These are phyloP conservation scores for Capsicum baccatum DNA, from an alignment of 257 asterid species.

Conservation along the genomic window DNA sequence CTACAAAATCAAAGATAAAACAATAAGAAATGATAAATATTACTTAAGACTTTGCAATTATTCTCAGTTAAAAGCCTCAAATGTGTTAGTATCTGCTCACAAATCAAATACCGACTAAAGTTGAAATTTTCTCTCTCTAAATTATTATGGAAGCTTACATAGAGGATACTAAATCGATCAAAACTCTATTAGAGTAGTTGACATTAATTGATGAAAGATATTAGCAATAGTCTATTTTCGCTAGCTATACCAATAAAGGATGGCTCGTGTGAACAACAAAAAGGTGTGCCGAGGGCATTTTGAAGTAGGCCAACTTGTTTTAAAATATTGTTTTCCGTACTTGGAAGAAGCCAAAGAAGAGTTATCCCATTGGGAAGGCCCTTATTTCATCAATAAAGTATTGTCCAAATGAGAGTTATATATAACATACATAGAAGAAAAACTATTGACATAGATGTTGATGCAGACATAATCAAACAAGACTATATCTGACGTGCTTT, in stretches of 20 bases:
- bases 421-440: not conserved
- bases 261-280: not conserved
- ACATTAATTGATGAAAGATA: not conserved
- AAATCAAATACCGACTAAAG: not conserved
- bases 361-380: not conserved
- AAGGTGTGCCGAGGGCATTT: not conserved
- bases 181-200: not conserved
- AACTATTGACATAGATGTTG: not conserved
- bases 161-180: not conserved
- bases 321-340: not conserved
- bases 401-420: not conserved
- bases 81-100: no score
- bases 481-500: not conserved
- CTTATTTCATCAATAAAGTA: not conserved
- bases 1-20: no score
- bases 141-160: not conserved
- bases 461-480: not conserved
- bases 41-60: no score
- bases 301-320: not conserved
- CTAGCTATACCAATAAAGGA: not conserved
- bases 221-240: not conserved
- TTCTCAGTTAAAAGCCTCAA: no score
- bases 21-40: no score
- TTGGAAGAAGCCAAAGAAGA: not conserved
- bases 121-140: not conserved